phyloP scores from a whole-genome alignment of 2,329 filamentous ascomycete genomes.

The Tolypocladium tundrense region DNA sequence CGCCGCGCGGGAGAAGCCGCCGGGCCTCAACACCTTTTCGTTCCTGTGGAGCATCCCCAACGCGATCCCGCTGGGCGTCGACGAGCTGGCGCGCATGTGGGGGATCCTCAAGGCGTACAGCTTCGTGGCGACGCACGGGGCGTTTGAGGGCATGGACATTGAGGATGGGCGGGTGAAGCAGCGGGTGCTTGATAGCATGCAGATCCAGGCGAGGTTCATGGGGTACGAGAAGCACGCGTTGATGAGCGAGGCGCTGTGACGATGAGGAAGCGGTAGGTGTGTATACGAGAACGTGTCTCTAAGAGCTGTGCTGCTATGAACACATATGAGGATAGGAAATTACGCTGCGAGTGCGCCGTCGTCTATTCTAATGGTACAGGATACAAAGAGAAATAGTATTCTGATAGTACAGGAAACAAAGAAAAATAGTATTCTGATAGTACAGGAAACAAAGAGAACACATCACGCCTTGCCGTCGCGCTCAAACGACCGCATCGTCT shows the following conservation, averaged over 20 bases:
- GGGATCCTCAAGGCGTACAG: constrained; percentile 47
- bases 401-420: no score
- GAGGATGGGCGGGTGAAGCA: constrained; percentile 44
- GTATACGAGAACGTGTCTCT: background rate
- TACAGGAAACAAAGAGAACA: no score
- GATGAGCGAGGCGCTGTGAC: constrained; percentile 15
- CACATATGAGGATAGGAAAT: background rate
- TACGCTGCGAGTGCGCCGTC: background rate
- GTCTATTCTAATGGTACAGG: background rate
- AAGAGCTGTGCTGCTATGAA: no score
- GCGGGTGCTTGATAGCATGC: constrained; percentile 64
- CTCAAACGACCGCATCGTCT: background rate
- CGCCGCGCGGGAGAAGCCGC: constrained; percentile 22
- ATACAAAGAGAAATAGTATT: no score
- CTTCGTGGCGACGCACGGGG: constrained; percentile 58
- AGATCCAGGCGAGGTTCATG: constrained; percentile 53
- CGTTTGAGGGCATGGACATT: constrained; percentile 55
- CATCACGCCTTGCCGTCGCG: background rate
- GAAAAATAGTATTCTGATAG: no score
- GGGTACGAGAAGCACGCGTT: constrained; percentile 34
- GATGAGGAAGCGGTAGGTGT: no score
- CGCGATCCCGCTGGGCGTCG: constrained; percentile 58
- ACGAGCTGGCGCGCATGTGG: constrained; percentile 61
- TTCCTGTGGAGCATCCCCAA: constrained; percentile 76
- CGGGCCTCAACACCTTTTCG: constrained; percentile 43